Evolutionary conservation across 305 asterid species (phyloP), one percentile per base, ranked within the genome.

Genomic region (Ajuga reptans): DNA sequence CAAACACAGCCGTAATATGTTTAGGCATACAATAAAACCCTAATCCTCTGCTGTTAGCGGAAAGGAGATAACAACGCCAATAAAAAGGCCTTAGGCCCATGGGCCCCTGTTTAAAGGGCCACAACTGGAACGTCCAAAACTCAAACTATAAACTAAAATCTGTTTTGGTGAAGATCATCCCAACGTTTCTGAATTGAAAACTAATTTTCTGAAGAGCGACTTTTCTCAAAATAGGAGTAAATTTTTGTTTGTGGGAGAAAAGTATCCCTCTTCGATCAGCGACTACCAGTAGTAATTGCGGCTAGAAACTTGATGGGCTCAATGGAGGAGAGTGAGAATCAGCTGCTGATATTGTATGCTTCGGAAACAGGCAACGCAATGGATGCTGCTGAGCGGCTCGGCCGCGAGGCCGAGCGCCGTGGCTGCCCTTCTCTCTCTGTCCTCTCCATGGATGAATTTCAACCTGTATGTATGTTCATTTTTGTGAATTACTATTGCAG

Each of bases 351-450:
- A 51, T 65, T 92, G 69, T 84, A 86, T 71, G 98, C 98, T 71
- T 86, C 98, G 0, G 86, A 92, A 71, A 92, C 96, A 3, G 98
- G 98, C 59, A 92, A 92, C 69, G 92, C 98, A 33, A 77, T 85
- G 63, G 98, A 92, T 72, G 96, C 83, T 31, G 98, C 98, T 0
- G 95, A 89, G 79, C 81, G 87, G 65, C 64, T 92, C 55, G 89
- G 90, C 75, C 96, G 98, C 3, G 95, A 92, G 77, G 96, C 97
- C 4, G 95, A 92, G 75, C 92, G 90, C 68, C 88, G 91, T 52
- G 82, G 89, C 72, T 92, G 96, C 80, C 88, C 92, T 8, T 78
- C 74, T 16, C 77, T 82, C 62, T 55, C 84, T 33, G 84, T 88
- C 68, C 85, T 82, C 73, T 84, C 96, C 29, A 33, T 89, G 42